Evolutionary conservation across 208 protist species (phyloP), one percentile per base, ranked within the genome.

Genomic region (Zelonia costaricensis): DNA sequence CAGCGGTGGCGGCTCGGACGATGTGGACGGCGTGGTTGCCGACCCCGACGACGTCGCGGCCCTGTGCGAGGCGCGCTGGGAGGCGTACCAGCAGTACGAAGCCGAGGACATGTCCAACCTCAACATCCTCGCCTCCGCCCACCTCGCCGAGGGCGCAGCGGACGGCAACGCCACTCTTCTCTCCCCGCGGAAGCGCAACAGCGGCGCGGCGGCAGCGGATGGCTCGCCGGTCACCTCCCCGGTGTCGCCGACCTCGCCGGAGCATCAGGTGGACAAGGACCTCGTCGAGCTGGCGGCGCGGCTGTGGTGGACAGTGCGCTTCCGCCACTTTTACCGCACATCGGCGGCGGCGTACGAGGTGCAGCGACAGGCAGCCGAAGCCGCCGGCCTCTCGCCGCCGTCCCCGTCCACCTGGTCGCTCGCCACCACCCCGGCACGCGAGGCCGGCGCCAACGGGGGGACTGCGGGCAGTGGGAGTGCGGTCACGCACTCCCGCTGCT

Each of bases 271-370:
- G 9, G 66, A 73, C 35, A 65, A 66, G 42, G 36, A 39, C 2
- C 52, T 73, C 22, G 55, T 64, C n/a, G 61, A 56, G 44, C 33
- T 75, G 35, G 66, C 66, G 9, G 66, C 66, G 43, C 66, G 66
- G n/a, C 58, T 73, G 13, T 73, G 66, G 66, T 73, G 66, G 66
- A 73, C 66, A 8, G 56, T 73, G 16, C 66, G 59, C 36, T 73
- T 66, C 36, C 53, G 55, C 16, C 53, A 75, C 43, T 69, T 69
- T 42, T 63, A 69, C 35, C 69, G 61, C 27, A 60, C 44, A 4
- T 48, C 60, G 18, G 36, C 55, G 9, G 9, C 61, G 18, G 61
- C 61, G 31, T 75, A 69, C 36, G 69, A 69, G 42, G 61, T 63
- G 33, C 69, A 75, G 69, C 69, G 69, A 38, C 69, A 63, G 48